Base-by-base conservation (phyloP, 2,329 filamentous ascomycete species). In the Chrysoporthe puriensis region DNA sequence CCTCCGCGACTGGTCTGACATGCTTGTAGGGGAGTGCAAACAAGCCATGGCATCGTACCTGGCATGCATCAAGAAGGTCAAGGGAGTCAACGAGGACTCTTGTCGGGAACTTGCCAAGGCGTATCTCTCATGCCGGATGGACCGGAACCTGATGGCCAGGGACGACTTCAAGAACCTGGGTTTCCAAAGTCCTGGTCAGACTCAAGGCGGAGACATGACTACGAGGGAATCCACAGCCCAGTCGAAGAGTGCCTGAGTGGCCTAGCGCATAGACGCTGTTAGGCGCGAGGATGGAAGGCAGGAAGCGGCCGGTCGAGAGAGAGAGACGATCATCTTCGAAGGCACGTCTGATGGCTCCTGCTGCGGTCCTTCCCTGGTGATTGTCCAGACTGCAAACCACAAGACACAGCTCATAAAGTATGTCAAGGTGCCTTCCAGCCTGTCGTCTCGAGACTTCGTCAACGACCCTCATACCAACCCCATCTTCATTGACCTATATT, bases 91-190 rank as follows among this genome's bases (percentile, higher is more conserved):
- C 77, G 91, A 96, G 71, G 86, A 92, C 70, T 89, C 93, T 75
- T 99, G 96, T 78, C 90, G 96, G 67, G 83, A 88, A 75, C 80
- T 97, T 65, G 94, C 94, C 69, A 98, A 97, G 81, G 86, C 88
- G 42, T 99, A 99, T 78, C 83, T 99, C 64, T 83, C 88, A 62
- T 99, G 96, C 79, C 89, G 96, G 61, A 99, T 99, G 96, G 95
- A 98, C 88, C 94, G 94, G 73, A 97, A 98, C 76, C 83, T 99
- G 43, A 99, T 99, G 96, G 94, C 94, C 8, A 93, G 88, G 73
- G 96, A 99, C 76, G 92, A 97, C 69, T 96, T 98, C 79, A 93
- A 92, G 79, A 99, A 99, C 76, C 83, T 99, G 52, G 96, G 96
- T 0, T 96, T 97, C 73, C 81, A 83, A 6, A 84, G 87, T 42